Evolutionary conservation across 2,329 filamentous ascomycete genomes (phyloP).

Genomic region (Epichloe bromicola): DNA sequence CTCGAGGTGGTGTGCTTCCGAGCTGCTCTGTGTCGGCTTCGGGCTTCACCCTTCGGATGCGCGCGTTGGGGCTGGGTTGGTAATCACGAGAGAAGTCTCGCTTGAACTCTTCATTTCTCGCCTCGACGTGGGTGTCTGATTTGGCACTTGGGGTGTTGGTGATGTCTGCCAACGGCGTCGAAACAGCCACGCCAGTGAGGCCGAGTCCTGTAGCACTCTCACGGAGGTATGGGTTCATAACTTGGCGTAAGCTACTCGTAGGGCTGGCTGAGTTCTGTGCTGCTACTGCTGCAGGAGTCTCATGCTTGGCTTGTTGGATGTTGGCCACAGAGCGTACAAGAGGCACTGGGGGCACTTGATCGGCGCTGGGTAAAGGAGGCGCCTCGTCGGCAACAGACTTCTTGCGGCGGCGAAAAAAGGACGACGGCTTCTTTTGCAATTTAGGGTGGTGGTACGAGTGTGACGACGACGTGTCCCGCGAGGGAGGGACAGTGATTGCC

Average conservation of each 20-base stretch:
- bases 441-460: constrained; percentile 35
- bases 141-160: constrained; percentile 11
- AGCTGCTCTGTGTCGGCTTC: constrained; percentile 21
- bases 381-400: constrained; percentile 67
- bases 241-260: constrained; percentile 68
- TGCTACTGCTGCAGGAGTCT: constrained; percentile 12
- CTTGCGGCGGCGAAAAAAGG: constrained; percentile 93
- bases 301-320: constrained; percentile 17
- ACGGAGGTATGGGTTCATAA: constrained; percentile 71
- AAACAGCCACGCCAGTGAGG: constrained; percentile 9
- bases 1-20: constrained; percentile 20
- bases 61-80: constrained; percentile 56
- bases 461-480: constrained; percentile 31
- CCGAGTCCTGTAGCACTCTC: constrained; percentile 17
- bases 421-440: constrained; percentile 82
- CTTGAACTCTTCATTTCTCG: constrained; percentile 22
- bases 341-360: constrained; percentile 27
- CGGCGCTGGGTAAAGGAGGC: constrained; percentile 43
- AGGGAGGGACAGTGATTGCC: constrained; percentile 32
- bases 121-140: constrained; percentile 15
- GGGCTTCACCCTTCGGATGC: constrained; percentile 51
- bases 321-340: constrained; percentile 20
- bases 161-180: constrained; percentile 13
- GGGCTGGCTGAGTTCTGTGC: constrained; percentile 38
- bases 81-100: constrained; percentile 65